Conservation (phyloP, 306 rosid genomes). For the Ceratonia siliqua region DNA sequence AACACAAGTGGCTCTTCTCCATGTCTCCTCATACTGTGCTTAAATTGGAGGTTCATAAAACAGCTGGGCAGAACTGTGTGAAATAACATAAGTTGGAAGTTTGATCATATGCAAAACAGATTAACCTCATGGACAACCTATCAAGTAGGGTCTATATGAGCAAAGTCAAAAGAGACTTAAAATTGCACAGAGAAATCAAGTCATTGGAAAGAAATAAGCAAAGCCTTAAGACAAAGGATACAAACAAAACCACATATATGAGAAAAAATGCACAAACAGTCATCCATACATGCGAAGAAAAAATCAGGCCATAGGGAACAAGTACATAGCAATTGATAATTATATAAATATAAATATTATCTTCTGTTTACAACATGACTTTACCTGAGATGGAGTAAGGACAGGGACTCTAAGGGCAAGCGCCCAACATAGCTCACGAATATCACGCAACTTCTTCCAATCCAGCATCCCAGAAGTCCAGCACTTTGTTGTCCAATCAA, state of each 20-base stretch:
- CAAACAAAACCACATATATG: background rate
- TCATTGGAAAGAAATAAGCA: constrained; percentile 21
- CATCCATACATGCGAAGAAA: background rate
- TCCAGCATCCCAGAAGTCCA: constrained; percentile 99
- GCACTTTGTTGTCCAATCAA: constrained; percentile 94
- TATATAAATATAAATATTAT: constrained; percentile 31
- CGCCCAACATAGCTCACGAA: constrained; percentile 98
- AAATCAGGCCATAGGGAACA: constrained; percentile 17
- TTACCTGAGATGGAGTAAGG: constrained; percentile 92
- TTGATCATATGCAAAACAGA: background rate
- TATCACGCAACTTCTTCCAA: constrained; percentile 97
- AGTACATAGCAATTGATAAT: constrained; percentile 15
- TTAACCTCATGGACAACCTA: background rate
- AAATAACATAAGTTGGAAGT: background rate
- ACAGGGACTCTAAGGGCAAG: constrained; percentile 89
- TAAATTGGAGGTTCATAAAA: background rate
- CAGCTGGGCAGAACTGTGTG: background rate
- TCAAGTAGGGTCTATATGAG: background rate
- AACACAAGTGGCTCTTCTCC: background rate
- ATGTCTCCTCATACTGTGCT: background rate
- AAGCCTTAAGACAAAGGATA: background rate
- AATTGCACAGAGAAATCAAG: constrained; percentile 1
- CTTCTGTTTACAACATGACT: constrained; percentile 27
- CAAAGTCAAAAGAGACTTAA: background rate
- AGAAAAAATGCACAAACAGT: background rate